These are phyloP conservation scores for Diplodia seriata DNA, from an alignment of 2,329 filamentous ascomycete species.

Conservation along the genomic window DNA sequence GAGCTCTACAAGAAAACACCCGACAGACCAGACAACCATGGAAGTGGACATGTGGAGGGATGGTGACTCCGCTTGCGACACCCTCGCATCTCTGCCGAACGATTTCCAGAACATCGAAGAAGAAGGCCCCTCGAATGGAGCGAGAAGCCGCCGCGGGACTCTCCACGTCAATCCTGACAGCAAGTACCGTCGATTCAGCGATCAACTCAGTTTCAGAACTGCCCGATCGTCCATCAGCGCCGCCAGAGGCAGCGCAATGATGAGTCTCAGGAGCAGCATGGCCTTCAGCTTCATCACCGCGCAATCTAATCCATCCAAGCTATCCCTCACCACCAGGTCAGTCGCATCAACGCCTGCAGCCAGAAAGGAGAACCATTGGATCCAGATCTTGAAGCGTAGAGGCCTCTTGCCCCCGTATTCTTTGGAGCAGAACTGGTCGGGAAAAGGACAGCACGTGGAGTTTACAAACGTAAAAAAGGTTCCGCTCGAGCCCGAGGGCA, in stretches of 20 bases:
- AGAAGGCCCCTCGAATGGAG: background rate
- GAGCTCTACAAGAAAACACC: background rate
- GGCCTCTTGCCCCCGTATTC: background rate
- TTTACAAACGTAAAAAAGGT: background rate
- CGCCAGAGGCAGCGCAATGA: background rate
- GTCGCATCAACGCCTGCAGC: background rate
- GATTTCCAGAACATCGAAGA: background rate
- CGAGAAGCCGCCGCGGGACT: no score
- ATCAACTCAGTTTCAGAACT: background rate
- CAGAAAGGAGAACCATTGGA: background rate
- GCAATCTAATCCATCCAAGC: background rate
- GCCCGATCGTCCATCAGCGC: background rate
- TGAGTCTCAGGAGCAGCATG: background rate
- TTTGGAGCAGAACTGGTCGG: background rate
- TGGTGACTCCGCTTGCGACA: background rate
- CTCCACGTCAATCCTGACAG: background rate
- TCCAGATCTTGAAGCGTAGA: background rate
- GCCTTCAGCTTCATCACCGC: background rate
- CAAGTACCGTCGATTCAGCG: background rate
- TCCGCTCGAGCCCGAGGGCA: background rate
- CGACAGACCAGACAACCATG: background rate
- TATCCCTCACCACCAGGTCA: background rate
- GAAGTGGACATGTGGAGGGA: background rate
- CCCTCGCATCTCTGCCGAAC: background rate
- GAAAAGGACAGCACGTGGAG: background rate